Base-by-base conservation (phyloP, 768 basidiomycete genomes). In the Termitomyces sp. region DNA sequence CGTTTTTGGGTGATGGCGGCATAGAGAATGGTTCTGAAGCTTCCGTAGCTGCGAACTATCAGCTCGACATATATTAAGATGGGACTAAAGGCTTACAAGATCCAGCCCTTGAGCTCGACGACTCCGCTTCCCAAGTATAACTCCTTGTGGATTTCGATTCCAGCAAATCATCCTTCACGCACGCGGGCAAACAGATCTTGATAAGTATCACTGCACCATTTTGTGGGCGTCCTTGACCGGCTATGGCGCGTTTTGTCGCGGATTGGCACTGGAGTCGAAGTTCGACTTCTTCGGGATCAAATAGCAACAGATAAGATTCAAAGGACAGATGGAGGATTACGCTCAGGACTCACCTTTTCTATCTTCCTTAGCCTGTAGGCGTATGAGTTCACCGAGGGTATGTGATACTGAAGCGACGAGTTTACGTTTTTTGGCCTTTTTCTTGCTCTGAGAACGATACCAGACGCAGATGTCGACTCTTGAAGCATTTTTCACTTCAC, bases 371-470 rank as follows among this genome's bases (percentile, higher is more conserved):
- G 75, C 78, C 52, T 82, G 79, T 61, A 71, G 78, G 59, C 75
- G 80, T 38, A 76, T 52, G 41, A 86, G 65, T 40, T 86, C 86
- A 5, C 74, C 75, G 1, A 89, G 65, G 0, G 81, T 73, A 61
- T 82, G 73, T 9, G 70, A 69, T 0, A 78, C 73, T 0, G 71
- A 76, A 0, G 82, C 87, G 0, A 89, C 78, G 3, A 86, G 71
- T 40, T 70, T 76, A 1, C 77, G 75, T 63, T 77, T 83, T 63
- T 80, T 83, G 26, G 71, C 67, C 66, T 84, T 87, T 67, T 84
- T 81, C 74, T 87, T 90, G 65, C 78, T 83, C 44, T 75, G 74
- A 0, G 86, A 76, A 19, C 74, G 76, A 53, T 84, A 75, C 70
- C 81, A 87, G 1, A 90, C 68, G 28, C 78, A 73, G 40, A 89